Evolutionary conservation across 441 rosid genomes (phyloP).

Genomic region (Euphorbia schlechtendalii): DNA sequence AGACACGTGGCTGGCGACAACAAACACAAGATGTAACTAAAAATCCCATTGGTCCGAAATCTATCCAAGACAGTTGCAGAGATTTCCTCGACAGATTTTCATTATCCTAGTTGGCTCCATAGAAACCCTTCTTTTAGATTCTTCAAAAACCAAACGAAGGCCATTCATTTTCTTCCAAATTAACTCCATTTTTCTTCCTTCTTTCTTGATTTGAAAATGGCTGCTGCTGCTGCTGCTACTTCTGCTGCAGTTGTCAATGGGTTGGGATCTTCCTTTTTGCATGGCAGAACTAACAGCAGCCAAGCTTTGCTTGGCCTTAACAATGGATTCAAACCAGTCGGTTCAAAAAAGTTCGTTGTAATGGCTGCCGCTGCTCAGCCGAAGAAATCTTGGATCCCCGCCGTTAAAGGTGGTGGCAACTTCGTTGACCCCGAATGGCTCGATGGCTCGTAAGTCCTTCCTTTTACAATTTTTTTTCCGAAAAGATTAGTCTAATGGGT

Average conservation of each 20-base stretch:
- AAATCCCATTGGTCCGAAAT: constrained; percentile 64
- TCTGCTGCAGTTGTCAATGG: constrained; percentile 70
- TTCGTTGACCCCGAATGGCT: constrained; percentile 93
- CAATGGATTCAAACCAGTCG: constrained; percentile 13
- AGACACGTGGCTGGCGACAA: constrained; percentile 29
- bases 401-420: constrained; percentile 78
- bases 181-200: no score
- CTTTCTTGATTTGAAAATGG: neutral
- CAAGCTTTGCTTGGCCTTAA: constrained; percentile 29
- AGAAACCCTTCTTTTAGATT: constrained; percentile 23
- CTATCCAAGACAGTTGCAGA: constrained; percentile 39
- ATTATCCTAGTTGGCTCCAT: constrained; percentile 22
- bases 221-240: constrained; percentile 50
- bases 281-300: constrained; percentile 43
- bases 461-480: no score
- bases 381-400: constrained; percentile 94
- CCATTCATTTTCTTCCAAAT: no score
- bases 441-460: constrained; percentile 85
- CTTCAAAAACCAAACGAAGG: neutral
- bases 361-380: constrained; percentile 44
- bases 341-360: constrained; percentile 40
- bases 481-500: no score
- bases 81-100: constrained; percentile 35
- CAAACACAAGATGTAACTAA: constrained; percentile 22
- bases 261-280: constrained; percentile 68